Evolutionary conservation across 2,329 filamentous ascomycete species (phyloP), one percentile per base, ranked within the genome.

Genomic region (Claviceps purpurea): DNA sequence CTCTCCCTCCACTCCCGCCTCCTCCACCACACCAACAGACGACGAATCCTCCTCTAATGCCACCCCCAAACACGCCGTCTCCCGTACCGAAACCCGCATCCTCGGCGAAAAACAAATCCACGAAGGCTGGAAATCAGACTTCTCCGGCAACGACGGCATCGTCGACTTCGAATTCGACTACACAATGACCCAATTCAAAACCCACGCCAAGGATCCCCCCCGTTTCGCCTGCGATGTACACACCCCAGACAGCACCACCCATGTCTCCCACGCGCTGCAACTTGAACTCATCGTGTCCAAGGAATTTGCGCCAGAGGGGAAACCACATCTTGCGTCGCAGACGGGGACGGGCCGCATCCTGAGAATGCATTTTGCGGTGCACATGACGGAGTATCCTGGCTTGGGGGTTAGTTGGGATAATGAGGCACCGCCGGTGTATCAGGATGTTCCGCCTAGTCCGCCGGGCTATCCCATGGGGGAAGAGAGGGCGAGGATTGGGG

Each of bases 331-430:
- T 49, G 78, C 87, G 47, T 90, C 88, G 0, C 89, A 90, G 49
- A 96, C 91, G 0, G 91, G 91, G 55, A 86, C 89, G 2, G 93
- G 91, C 0, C 81, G 91, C 57, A 91, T 97, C 50, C 74, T 98
- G 55, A 80, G 91, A 58, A 96, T 95, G 78, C 88, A 95, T 65
- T 97, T 96, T 72, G 81, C 79, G 60, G 76, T 93, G 50, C 74
- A 82, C 53, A 77, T 97, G 52, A 96, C 90, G 4, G 86, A 95
- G 70, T 80, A 87, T 54, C 79, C 80, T 20, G 91, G 91, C 18
- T 78, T 95, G 64, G 90, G 91, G 49, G 90, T 98, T 61, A 88
- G 86, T 59, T 98, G 93, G 91, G 91, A 97, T 60, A 91, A 96
- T 69, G 91, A 98, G 72, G 83, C 87, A 62, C 91, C 91, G 13